Conservation (phyloP, 768 basidiomycete species). For the Sistotremastrum suecicum region DNA sequence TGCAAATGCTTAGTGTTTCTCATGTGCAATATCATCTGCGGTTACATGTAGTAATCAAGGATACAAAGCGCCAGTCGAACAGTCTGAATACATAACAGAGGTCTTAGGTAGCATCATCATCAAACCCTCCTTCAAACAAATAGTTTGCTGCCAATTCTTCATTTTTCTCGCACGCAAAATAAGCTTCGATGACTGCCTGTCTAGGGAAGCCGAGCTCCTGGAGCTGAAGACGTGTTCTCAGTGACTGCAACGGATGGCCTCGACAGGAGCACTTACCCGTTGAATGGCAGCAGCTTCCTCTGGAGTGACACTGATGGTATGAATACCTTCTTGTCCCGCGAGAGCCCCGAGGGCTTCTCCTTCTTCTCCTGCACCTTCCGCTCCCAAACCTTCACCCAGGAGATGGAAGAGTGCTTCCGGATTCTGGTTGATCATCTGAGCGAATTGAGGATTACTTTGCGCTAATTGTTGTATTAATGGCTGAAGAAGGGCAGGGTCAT, state of each 20-base stretch:
- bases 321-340: slow-evolving; percentile 30
- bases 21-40: too few relatives aligned
- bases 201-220: slow-evolving; percentile 80
- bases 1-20: too few relatives aligned
- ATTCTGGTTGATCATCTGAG: slow-evolving; percentile 50
- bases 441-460: slow-evolving; percentile 58
- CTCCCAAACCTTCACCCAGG: slow-evolving; percentile 32
- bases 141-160: slow-evolving; percentile 95
- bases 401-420: slow-evolving; percentile 56
- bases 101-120: slow-evolving; percentile 18
- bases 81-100: too few relatives aligned
- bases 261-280: slow-evolving; percentile 41
- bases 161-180: slow-evolving; percentile 90
- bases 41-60: too few relatives aligned
- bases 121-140: slow-evolving; percentile 63
- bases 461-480: slow-evolving; percentile 75
- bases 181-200: slow-evolving; percentile 75
- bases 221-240: slow-evolving; percentile 32
- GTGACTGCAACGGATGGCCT: background rate
- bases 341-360: slow-evolving; percentile 28
- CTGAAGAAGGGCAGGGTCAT: slow-evolving; percentile 72
- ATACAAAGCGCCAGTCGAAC: too few relatives aligned
- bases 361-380: slow-evolving; percentile 21
- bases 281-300: slow-evolving; percentile 85
- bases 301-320: slow-evolving; percentile 62